Evolutionary conservation across 2,329 filamentous ascomycete genomes (phyloP), one percentile per base, ranked within the genome.

Genomic region (Hypomyces rosellus): DNA sequence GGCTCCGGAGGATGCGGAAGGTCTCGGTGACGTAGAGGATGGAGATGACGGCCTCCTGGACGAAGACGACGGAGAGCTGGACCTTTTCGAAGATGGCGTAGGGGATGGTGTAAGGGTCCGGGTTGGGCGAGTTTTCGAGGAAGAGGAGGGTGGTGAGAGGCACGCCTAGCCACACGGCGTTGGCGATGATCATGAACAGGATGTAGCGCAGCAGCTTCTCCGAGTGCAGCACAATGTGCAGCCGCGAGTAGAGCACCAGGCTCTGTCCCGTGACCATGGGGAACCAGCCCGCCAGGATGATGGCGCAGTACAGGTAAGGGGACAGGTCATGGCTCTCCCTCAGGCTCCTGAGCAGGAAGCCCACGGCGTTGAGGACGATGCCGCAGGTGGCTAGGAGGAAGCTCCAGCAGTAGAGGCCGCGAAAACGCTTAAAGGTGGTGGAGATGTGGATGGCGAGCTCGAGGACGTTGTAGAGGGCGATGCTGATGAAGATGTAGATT

Each of bases 191-290:
- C 74, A 84, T 80, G 54, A 58, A 67, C 2, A 82, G 69, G 0
- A 80, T 73, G 11, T 69, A 68, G 3, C 70, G 71, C 1, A 83
- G 67, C 12, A 74, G 62, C 3, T 64, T 63, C 3, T 71, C 49
- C 68, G 78, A 75, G 18, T 71, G 72, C 3, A 80, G 66, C 14
- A 85, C 72, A 3, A 85, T 70, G 59, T 84, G 79, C 1, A 85
- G 71, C 2, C 81, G 74, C 2, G 80, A 84, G 65, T 81, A 85
- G 2, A 85, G 67, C 1, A 85, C 80, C 5, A 83, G 58, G 0
- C 75, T 75, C 59, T 83, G 79, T 0, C 80, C 81, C 3, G 78
- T 80, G 1, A 84, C 74, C 76, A 84, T 81, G 6, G 56, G 55
- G 11, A 58, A 54, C 63, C 64, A 65, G 11, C 60, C 61, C n/a